Evolutionary conservation across 2,329 filamentous ascomycete species (phyloP).

Genomic region (Stagonosporopsis chrysanthemi): DNA sequence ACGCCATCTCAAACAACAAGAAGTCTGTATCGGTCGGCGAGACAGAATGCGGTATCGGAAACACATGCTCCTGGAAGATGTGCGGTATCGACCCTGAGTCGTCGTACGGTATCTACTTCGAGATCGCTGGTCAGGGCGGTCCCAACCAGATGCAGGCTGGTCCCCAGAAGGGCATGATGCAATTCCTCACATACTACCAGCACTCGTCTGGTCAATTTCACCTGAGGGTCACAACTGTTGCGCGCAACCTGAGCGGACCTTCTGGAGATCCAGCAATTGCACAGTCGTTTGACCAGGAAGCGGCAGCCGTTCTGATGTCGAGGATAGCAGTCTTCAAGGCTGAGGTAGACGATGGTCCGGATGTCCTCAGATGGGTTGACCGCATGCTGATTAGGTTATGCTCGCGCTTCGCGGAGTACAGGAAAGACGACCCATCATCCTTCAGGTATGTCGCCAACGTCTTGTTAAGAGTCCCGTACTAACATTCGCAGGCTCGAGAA

Average conservation of each 20-base stretch:
- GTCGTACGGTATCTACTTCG: slow-evolving; percentile 96
- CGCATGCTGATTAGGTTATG: slow-evolving; percentile 97
- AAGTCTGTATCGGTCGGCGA: slow-evolving; percentile 97
- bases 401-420: slow-evolving; percentile 95
- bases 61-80: slow-evolving; percentile 99
- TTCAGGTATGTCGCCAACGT: slow-evolving; percentile 69
- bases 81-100: slow-evolving; percentile 94
- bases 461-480: slow-evolving; percentile 69
- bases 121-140: slow-evolving; percentile 93
- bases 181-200: slow-evolving; percentile 98
- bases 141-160: slow-evolving; percentile 84
- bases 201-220: slow-evolving; percentile 97
- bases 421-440: slow-evolving; percentile 96
- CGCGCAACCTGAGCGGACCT: slow-evolving; percentile 88
- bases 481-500: slow-evolving; percentile 68
- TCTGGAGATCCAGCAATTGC: slow-evolving; percentile 94
- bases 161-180: slow-evolving; percentile 92
- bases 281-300: slow-evolving; percentile 98
- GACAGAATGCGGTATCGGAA: slow-evolving; percentile 97
- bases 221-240: slow-evolving; percentile 91
- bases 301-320: slow-evolving; percentile 97
- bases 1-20: slow-evolving; percentile 96
- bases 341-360: slow-evolving; percentile 97
- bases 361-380: slow-evolving; percentile 97
- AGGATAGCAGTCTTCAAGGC: slow-evolving; percentile 98